Evolutionary conservation across 345 rosid genomes (phyloP), one percentile per base, ranked within the genome.

Genomic region (Melaleuca quinquenervia): DNA sequence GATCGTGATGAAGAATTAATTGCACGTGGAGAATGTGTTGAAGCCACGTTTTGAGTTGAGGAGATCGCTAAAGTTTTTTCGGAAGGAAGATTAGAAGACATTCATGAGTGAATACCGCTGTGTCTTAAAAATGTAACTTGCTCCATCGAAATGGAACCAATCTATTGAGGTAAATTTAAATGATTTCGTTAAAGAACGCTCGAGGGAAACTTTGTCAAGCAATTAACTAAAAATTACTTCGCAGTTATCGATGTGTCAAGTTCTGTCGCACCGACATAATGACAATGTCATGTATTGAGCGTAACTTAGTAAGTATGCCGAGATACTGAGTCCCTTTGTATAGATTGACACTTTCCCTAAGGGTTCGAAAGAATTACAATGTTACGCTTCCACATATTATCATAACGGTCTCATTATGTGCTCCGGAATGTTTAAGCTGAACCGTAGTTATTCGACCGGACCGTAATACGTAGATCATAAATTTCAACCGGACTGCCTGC

Each of bases 301-400:
- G 0, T 29, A 29, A 64, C 44, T 16, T 1, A 7, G 0, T 29
- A 29, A 15, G 6, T 29, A 64, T 0, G 1, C 36, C 8, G 15
- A 6, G 11, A 4, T 15, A 15, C 2, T 3, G 2, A 62, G 2
- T n/a, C 6, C 16, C 2, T 60, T 1, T 27, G 0, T 60, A 27
- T 0, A 1, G 21, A 64, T 64, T 8, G 8, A 18, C 3, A 16
- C 41, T 32, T 32, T 1, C 0, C 8, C 18, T 2, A 0, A 20
- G 56, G 6, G 6, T 1, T 0, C 7, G 5, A 8, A 8, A 2
- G 6, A 32, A 32, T 18, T 1, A 6, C 16, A 36, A 8, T 9
- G 1, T 32, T 2, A 64, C 1, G 5, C 0, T 8, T 4, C 2
- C 1, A 1, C 1, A 32, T 32, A 32, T 0, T 18, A 2, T 2